Base-by-base conservation (phyloP, 768 basidiomycete species). In the Lactifluus echinatus region DNA sequence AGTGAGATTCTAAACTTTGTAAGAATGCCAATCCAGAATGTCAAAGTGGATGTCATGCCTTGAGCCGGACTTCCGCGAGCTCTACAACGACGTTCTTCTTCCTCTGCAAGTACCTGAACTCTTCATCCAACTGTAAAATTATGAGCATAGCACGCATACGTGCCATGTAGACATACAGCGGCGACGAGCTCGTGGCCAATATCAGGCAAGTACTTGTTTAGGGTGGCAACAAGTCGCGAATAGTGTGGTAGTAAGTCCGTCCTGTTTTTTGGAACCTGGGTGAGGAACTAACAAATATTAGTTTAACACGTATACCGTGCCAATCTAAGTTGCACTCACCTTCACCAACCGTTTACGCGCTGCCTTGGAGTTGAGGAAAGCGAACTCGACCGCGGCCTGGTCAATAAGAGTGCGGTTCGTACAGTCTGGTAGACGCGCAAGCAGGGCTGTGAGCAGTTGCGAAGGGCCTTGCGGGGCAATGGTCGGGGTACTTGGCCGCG, bases 321-420 rank as follows among this genome's bases (percentile, higher is more conserved):
- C 11, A 2, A 19, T 15, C 8, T 8, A 7, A 4, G 2, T 7
- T 11, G 8, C 39, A 17, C 65, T 39, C 61, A 93, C 94, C 80
- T 85, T 93, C 63, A 91, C 77, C 39, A 97, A 78, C 55, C 96
- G 74, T 69, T 95, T 98, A 64, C 96, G 77, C 12, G 94, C 91
- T 21, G 95, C 93, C 69, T 98, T 98, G 42, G 93, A 94, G 67
- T 98, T 99, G 56, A 99, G 75, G 66, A 94, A 92, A 0, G 93
- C 91, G 69, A 99, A 99, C 61, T 99, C 95, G 37, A 97, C 82
- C 0, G 93, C 93, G 28, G 87, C 86, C 71, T 95, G 91, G 68
- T 99, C 96, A 56, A 98, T 89, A 58, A 92, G 70, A 2, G 81
- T 79, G 15, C 90, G 82, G 66, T 93, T 97, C 12, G 89, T 94